Base-by-base conservation (phyloP, 768 basidiomycete species). In the Albatrellus ellisii region DNA sequence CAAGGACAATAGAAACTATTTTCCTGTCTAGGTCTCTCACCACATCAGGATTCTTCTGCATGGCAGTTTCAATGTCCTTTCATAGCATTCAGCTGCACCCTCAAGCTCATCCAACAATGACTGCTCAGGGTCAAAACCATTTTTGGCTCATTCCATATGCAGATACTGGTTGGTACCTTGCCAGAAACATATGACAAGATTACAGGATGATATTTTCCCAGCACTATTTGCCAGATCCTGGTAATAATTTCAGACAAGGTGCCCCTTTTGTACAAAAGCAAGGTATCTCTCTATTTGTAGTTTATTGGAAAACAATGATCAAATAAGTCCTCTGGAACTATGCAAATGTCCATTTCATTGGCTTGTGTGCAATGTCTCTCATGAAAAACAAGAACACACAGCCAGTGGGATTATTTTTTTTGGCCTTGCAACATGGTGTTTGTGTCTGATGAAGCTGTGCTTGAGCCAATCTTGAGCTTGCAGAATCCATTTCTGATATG, bases 401-500 rank as follows among this genome's bases (percentile, higher is more conserved):
- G 15, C 15, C 29, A 31, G 12, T 31, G 29, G 15, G 2, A 15
- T 31, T 9, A 9, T 29, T 29, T n/a, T 29, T 29, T n/a, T 8
- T 29, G 28, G 28, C 9, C 9, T n/a, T 29, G 28, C 28, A 11
- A 31, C 29, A 11, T 31, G 29, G 3, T 31, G 12, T 15, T 31
- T 31, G 4, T 15, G 4, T 12, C 29, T 31, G 29, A 31, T 31
- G 15, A 31, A 31, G 15, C 29, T 15, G 15, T 31, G 12, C 4
- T 31, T 31, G 29, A 31, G 2, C 3, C 15, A 31, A 5, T 31
- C 29, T 31, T 31, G 12, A 2, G 29, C 12, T 5, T 31, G 12
- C 2, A 31, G 29, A 2, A 15, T 50, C 55, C 51, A 59, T 6
- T 15, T 17, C 26, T 20, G 25, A 26, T 46, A 46, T 10, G 39